Percentiles rank a stretch among this genome's conserved stretches.
Conservation (phyloP, 352 stramenopile genomes). For the Globisporangium solare region DNA sequence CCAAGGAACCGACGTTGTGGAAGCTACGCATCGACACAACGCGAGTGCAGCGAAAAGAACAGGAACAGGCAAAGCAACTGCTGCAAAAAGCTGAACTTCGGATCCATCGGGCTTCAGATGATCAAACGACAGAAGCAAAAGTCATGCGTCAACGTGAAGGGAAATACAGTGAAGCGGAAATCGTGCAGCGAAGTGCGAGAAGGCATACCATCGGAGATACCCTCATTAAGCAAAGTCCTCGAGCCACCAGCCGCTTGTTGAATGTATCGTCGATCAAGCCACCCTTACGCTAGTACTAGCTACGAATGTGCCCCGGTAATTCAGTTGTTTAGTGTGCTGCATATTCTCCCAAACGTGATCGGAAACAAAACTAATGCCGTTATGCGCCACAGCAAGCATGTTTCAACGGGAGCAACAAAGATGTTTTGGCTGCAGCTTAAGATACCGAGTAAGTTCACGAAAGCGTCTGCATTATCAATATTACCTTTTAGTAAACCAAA, state of each 20-base stretch:
- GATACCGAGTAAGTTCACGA: too few species aligned
- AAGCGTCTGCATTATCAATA: too few species aligned
- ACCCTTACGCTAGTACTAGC: not conserved
- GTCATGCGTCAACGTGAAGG: not conserved
- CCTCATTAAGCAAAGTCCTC: conserved; percentile 2
- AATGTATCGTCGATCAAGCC: conserved; percentile 5
- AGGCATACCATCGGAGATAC: conserved; percentile 1
- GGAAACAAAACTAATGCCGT: too few species aligned
- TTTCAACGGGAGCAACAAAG: too few species aligned
- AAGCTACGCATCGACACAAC: conserved; percentile 1
- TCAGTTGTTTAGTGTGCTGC: too few species aligned
- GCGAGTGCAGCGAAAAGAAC: not conserved
- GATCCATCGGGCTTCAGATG: not conserved
- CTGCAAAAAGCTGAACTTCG: conserved; percentile 11
- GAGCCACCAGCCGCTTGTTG: conserved; percentile 4
- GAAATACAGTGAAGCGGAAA: not conserved
- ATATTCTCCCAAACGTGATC: too few species aligned
- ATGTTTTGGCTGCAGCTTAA: too few species aligned
- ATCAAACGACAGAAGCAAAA: not conserved
- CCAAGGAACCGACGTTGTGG: conserved; percentile 1
- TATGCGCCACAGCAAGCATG: too few species aligned
- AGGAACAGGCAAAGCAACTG: conserved; percentile 3
- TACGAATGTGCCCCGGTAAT: not conserved
- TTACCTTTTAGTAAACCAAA: too few species aligned
- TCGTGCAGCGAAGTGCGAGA: not conserved